Conservation (phyloP, 176 grass and related monocot genomes). For the Oryza nivara region DNA sequence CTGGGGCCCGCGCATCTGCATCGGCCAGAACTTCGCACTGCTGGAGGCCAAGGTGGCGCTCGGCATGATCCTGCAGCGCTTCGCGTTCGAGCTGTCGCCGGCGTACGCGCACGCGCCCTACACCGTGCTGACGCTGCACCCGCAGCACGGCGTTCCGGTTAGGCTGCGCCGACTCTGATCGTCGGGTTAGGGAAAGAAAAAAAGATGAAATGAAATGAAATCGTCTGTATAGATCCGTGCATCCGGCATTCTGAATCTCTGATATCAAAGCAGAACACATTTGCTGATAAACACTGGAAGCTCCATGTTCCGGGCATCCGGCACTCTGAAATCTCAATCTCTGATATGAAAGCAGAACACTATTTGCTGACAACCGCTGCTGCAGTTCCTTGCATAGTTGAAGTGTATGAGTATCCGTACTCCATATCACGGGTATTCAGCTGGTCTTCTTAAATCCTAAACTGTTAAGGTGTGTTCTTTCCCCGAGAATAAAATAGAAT, state of each 20-base stretch:
- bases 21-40: slow-evolving; percentile 64
- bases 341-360: background rate
- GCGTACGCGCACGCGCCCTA: slow-evolving; percentile 53
- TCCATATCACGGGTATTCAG: too few relatives aligned
- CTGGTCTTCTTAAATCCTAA: too few relatives aligned
- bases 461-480: too few relatives aligned
- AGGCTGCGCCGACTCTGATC: slow-evolving; percentile 29
- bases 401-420: too few relatives aligned
- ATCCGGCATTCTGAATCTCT: too few relatives aligned
- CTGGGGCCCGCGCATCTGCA: slow-evolving; percentile 49
- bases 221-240: background rate
- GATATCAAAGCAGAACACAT: background rate
- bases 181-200: background rate
- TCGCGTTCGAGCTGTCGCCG: slow-evolving; percentile 51
- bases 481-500: too few relatives aligned
- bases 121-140: slow-evolving; percentile 51
- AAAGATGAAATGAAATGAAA: too few relatives aligned
- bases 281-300: too few relatives aligned
- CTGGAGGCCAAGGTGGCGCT: slow-evolving; percentile 58
- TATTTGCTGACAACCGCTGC: background rate
- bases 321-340: too few relatives aligned
- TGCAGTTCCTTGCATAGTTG: too few relatives aligned
- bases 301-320: too few relatives aligned
- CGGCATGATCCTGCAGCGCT: slow-evolving; percentile 55
- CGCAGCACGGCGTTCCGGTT: slow-evolving; percentile 46